Evolutionary conservation across 2,329 filamentous ascomycete species (phyloP).

Genomic region (Ophiostoma himal-ulmi): DNA sequence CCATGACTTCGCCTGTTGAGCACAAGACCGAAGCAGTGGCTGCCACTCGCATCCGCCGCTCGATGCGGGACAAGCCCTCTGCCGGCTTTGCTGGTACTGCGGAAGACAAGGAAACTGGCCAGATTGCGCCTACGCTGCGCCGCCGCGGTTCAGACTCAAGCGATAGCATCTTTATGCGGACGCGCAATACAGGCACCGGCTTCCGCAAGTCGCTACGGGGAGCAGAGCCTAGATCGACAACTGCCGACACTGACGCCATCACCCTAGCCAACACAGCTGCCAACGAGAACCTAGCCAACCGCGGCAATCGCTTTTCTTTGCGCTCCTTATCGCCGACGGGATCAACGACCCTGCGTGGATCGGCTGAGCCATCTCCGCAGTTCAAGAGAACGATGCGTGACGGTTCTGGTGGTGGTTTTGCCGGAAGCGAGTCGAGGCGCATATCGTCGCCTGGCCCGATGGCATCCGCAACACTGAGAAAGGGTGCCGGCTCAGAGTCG

Average conservation of each 20-base stretch:
- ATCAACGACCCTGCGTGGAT: conserved; percentile 46
- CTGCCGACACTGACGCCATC: not conserved
- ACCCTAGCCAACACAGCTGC: conserved; percentile 12
- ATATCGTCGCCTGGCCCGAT: conserved; percentile 26
- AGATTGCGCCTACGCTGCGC: conserved; percentile 34
- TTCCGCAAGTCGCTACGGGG: conserved; percentile 71
- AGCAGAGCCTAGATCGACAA: conserved; percentile 29
- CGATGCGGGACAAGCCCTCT: conserved; percentile 23
- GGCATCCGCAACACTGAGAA: conserved; percentile 13
- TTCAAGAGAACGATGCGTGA: conserved; percentile 45
- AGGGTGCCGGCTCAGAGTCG: not conserved
- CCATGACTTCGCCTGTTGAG: not conserved
- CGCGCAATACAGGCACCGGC: conserved; percentile 42
- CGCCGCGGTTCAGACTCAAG: conserved; percentile 60
- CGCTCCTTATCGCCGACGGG: conserved; percentile 64
- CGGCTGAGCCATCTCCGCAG: conserved; percentile 40
- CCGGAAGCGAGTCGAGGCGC: conserved; percentile 5
- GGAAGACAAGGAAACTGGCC: conserved; percentile 19
- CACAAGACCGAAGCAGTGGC: conserved; percentile 23
- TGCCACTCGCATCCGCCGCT: conserved; percentile 13
- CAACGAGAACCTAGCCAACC: conserved; percentile 19
- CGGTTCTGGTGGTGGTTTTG: conserved; percentile 31
- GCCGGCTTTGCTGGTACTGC: conserved; percentile 23
- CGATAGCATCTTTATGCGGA: conserved; percentile 76
- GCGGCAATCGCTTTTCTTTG: conserved; percentile 53